Base-by-base conservation (phyloP, 2,329 filamentous ascomycete species). In the Aspergillus hiratsukae region DNA sequence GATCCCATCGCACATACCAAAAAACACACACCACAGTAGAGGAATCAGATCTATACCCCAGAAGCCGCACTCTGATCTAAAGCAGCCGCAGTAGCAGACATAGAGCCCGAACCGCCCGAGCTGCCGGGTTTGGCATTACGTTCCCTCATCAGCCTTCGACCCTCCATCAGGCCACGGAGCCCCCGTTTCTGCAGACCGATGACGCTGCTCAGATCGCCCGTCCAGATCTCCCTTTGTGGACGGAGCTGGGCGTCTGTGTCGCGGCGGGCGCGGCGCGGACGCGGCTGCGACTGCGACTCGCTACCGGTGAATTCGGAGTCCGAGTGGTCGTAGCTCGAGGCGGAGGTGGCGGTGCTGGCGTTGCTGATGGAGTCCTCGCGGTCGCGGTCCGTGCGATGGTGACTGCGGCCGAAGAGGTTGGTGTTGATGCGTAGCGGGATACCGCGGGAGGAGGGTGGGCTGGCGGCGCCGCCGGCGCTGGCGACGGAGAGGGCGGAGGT, bases 121-220 rank as follows among this genome's bases (percentile, higher is more conserved):
- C 66, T 70, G 2, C 67, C 52, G 1, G 70, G 69, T 51, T 72
- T 73, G 6, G 62, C 74, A 11, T 81, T 82, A 61, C 90, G 80
- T 72, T 96, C 91, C 48, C 92, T 81, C 79, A 97, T 81, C 79
- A 97, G 86, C 58, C 93, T 82, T 48, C 93, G 80, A 3, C 93
- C 93, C 73, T 97, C 94, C 94, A 99, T 97, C 63, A 99, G 74
- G 0, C 94, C 94, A 57, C 93, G 82, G 37, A 99, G 74, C 0
- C 94, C 94, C 53, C 94, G 83, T 78, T 99, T 99, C 78, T 99
- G 94, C 61, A 99, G 72, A 0, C 94, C 94, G 64, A 99, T 96
- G 2, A 97, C 93, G 50, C 90, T 90, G 76, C 76, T 95, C 84
- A 56, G 88, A 87, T 66, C 83, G 78, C 77, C 78, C 1, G 76